These are phyloP conservation scores for Tetrahymena borealis DNA, from an alignment of 73 alveolate genomes.

Conservation along the genomic window DNA sequence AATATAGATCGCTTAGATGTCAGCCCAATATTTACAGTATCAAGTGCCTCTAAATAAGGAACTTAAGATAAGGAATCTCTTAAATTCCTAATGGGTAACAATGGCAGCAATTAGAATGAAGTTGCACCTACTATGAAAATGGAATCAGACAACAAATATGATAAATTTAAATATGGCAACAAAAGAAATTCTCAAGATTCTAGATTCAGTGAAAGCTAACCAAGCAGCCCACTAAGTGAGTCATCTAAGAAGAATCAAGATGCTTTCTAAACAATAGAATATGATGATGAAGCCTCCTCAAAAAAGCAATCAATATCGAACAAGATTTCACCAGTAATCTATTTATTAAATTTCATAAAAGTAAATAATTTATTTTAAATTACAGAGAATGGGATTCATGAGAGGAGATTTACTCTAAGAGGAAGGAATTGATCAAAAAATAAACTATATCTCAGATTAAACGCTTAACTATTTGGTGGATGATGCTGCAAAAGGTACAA, in stretches of 20 bases:
- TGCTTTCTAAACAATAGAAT: not conserved
- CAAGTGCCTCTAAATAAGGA: not conserved
- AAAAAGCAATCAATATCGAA: not conserved
- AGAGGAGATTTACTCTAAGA: not conserved
- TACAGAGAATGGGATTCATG: not conserved
- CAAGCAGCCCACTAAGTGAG: not conserved
- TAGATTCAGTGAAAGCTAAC: not conserved
- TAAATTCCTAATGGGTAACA: not conserved
- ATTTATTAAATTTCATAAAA: not conserved
- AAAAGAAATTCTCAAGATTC: not conserved
- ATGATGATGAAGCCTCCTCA: not conserved
- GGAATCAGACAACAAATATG: not conserved
- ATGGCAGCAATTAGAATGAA: too few relatives aligned
- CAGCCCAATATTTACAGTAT: not conserved
- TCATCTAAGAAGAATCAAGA: not conserved
- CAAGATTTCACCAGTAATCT: not conserved
- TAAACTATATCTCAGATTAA: not conserved
- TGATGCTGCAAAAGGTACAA: not conserved
- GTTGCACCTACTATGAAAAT: not conserved
- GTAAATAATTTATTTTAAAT: not conserved
- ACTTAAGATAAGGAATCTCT: not conserved
- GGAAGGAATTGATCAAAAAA: not conserved
- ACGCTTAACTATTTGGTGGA: not conserved
- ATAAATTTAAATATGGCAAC: not conserved
- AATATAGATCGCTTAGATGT: not conserved